These are phyloP conservation scores for Paraglomus brasilianum DNA, from an alignment of 192 early-diverging fungal genomes.

Conservation along the genomic window DNA sequence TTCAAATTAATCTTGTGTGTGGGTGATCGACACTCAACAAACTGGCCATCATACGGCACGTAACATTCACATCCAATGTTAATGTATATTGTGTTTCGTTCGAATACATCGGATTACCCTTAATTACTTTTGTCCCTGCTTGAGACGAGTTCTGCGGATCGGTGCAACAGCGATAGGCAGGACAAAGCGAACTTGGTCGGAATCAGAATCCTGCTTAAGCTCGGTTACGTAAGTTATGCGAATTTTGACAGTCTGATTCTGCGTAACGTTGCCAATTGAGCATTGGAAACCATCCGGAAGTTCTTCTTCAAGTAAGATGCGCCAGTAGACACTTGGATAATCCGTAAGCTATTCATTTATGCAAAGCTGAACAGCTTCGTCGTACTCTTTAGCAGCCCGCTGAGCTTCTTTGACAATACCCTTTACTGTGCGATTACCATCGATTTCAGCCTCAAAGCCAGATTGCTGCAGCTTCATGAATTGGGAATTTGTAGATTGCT, in stretches of 20 bases:
- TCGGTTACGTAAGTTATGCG: slow-evolving; percentile 51
- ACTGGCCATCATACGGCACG: too few species aligned
- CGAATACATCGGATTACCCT: too few species aligned
- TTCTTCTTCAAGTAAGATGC: slow-evolving; percentile 19
- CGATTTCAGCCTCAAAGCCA: slow-evolving; percentile 25
- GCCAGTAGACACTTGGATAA: too few species aligned
- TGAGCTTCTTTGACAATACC: slow-evolving; percentile 23
- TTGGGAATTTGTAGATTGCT: slow-evolving; percentile 22
- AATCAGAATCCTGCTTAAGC: slow-evolving; percentile 46
- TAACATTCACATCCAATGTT: too few species aligned
- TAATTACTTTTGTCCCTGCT: too few species aligned
- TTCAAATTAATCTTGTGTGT: too few species aligned
- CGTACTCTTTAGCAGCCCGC: slow-evolving; percentile 3
- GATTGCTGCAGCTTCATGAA: slow-evolving; percentile 18
- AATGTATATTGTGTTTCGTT: too few species aligned
- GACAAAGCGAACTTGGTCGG: slow-evolving; percentile 46
- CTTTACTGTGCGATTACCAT: slow-evolving; percentile 6
- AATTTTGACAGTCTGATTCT: slow-evolving; percentile 36
- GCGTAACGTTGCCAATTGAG: slow-evolving; percentile 47
- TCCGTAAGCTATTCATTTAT: too few species aligned
- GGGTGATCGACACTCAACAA: too few species aligned
- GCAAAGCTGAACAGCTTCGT: neutral
- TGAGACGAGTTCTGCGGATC: too few species aligned
- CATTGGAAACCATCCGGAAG: slow-evolving; percentile 47
- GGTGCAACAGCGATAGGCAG: slow-evolving; percentile 42